Base-by-base conservation (phyloP, 345 rosid species). In the Eucalyptus albens region DNA sequence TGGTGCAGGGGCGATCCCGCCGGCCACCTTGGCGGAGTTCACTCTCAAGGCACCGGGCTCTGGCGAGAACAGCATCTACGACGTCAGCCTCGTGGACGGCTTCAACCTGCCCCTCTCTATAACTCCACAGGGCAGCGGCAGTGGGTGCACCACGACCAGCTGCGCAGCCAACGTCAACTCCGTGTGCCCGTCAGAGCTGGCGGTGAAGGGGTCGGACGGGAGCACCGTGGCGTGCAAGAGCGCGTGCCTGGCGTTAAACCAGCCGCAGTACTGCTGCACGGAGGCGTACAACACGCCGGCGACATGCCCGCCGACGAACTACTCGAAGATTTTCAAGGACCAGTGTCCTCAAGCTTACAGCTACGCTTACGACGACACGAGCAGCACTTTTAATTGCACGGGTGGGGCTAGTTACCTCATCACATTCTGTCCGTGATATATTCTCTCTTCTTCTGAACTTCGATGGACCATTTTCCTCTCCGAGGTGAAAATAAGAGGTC, bases 201-300 rank as follows among this genome's bases (percentile, higher is more conserved):
- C 62, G 62, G 29, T 56, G 29, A 24, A 24, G 62, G 62, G 62
- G 6, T 56, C 62, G 27, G 13, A 24, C 62, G 29, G 62, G 29
- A 56, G 62, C 27, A 26, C 1, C 29, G 29, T 56, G 62, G 62
- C 62, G 13, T 56, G 62, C 29, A 56, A 56, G 62, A 56, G 62
- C 29, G 29, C 62, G 13, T 56, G 62, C 62, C 60, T 24, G 12
- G 62, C 62, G 62, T 10, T 56, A 26, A 24, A 56, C 12, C 62
- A 56, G 62, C 62, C 62, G 29, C 29, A 24, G 12, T 56, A 56
- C 13, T 56, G 62, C 62, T 24, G 62, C 62, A 24, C 29, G 0
- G 29, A n/a, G 65, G 65, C n/a, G 65, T 59, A 24, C 14, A 3
- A 1, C 2, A 24, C 65, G 62, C 0, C n/a, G 0, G 65, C 0